Percentiles rank a stretch among this genome's conserved stretches.
phyloP scores from a whole-genome alignment of 306 rosid species.

The Quercus suber region DNA sequence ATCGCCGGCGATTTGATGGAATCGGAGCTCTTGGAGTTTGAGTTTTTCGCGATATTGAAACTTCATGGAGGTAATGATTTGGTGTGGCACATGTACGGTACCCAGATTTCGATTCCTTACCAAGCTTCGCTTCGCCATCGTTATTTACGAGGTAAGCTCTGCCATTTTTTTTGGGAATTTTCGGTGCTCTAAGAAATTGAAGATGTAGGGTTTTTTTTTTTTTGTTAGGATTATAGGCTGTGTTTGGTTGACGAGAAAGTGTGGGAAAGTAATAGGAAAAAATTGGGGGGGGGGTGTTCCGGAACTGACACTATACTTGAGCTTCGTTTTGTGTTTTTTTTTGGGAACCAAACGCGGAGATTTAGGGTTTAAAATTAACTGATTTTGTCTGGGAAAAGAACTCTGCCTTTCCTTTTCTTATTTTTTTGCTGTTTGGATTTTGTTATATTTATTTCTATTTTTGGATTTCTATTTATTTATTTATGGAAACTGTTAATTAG shows the following conservation, averaged over 20 bases:
- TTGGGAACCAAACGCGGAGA: constrained; percentile 4
- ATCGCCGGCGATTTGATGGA: constrained; percentile 78
- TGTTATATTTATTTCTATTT: background rate
- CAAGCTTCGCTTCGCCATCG: constrained; percentile 41
- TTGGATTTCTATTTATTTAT: background rate
- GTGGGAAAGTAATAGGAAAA: constrained; percentile 6
- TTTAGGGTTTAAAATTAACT: constrained; percentile 21
- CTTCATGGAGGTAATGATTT: constrained; percentile 64
- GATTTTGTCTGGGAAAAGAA: constrained; percentile 11
- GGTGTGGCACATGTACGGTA: constrained; percentile 40
- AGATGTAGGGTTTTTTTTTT: constrained; percentile 28
- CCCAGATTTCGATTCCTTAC: constrained; percentile 54
- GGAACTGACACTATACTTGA: background rate
- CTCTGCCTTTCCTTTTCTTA: constrained; percentile 7
- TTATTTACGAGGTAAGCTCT: constrained; percentile 63
- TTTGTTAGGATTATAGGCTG: background rate
- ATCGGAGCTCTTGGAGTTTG: constrained; percentile 29
- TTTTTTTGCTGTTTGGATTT: background rate
- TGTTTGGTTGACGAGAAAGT: constrained; percentile 25
- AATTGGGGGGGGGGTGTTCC: background rate
- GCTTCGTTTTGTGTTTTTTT: constrained; percentile 14
- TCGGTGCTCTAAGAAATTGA: constrained; percentile 5
- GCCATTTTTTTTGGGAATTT: background rate
- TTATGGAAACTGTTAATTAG: constrained; percentile 15
- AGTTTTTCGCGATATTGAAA: constrained; percentile 15